A percentile compares a stretch with the other conserved stretches of the same genome.
These are phyloP conservation scores for Neolentinus lepideus DNA, from an alignment of 1,284 basidiomycete genomes.

Conservation along the genomic window DNA sequence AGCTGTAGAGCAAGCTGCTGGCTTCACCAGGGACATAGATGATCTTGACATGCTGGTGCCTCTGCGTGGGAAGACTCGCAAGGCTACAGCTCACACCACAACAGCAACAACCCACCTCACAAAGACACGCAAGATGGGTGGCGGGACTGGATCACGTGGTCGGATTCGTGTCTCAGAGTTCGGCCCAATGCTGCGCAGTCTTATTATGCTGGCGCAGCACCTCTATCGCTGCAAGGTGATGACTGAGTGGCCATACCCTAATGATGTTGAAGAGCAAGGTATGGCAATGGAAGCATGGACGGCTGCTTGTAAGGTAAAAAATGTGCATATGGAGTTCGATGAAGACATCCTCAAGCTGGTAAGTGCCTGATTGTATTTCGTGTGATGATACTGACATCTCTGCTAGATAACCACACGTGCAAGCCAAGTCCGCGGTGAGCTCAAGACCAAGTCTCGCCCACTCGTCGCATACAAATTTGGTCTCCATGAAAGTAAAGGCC, in stretches of 20 bases:
- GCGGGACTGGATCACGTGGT: no score
- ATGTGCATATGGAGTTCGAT: not conserved
- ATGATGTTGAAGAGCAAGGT: not conserved
- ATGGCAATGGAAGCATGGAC: not conserved
- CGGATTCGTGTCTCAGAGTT: no score
- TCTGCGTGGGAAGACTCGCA: no score
- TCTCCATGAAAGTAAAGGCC: not conserved
- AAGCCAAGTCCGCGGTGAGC: conserved; percentile 4
- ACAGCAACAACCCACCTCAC: no score
- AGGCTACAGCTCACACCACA: no score
- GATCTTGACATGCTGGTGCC: no score
- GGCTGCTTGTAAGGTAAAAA: not conserved
- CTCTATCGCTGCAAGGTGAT: conserved; percentile 7
- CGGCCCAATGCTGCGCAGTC: no score
- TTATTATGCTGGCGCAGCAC: no score
- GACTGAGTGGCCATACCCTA: not conserved
- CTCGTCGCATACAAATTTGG: not conserved
- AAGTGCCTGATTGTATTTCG: not conserved
- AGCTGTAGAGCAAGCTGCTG: no score
- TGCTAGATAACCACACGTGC: conserved; percentile 2
- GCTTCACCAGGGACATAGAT: no score
- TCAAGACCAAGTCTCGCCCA: conserved; percentile 5
- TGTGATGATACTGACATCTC: not conserved
- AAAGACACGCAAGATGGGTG: no score
- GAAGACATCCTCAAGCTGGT: not conserved